These are phyloP conservation scores for Phytophthora colocasiae DNA, from an alignment of 352 stramenopile genomes.

Conservation along the genomic window DNA sequence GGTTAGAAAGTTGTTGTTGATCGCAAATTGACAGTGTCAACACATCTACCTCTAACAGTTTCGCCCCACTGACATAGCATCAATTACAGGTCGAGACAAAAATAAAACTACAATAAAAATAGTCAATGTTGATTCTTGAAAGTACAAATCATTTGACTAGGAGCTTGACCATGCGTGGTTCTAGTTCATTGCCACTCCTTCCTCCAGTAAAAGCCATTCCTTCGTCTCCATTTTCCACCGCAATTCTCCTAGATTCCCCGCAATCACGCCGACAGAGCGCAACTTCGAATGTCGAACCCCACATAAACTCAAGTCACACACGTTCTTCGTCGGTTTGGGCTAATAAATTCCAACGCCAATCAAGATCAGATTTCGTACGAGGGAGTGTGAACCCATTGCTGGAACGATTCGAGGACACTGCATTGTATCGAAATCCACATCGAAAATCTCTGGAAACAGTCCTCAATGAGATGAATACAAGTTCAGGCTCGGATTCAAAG, in stretches of 20 bases:
- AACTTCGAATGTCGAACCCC: not conserved
- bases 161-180: constrained; percentile 8
- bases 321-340: constrained; percentile 26
- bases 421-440: constrained; percentile 42
- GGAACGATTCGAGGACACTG: constrained; percentile 42
- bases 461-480: constrained; percentile 40
- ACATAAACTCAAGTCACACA: not conserved
- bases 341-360: constrained; percentile 37
- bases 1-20: constrained; percentile 14
- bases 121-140: too few relatives aligned
- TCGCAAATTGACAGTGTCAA: constrained; percentile 3
- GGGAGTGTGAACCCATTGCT: constrained; percentile 42
- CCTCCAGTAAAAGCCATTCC: constrained; percentile 12
- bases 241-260: not conserved
- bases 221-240: constrained; percentile 25
- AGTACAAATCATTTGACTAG: too few relatives aligned
- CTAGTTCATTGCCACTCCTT: constrained; percentile 21
- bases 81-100: too few relatives aligned
- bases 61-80: too few relatives aligned
- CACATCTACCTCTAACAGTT: too few relatives aligned
- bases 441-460: constrained; percentile 40
- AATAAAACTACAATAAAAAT: too few relatives aligned
- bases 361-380: constrained; percentile 42
- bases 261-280: not conserved
- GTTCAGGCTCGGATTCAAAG: not conserved